Base-by-base conservation (phyloP, 257 asterid genomes). In the Solanum microdontum region DNA sequence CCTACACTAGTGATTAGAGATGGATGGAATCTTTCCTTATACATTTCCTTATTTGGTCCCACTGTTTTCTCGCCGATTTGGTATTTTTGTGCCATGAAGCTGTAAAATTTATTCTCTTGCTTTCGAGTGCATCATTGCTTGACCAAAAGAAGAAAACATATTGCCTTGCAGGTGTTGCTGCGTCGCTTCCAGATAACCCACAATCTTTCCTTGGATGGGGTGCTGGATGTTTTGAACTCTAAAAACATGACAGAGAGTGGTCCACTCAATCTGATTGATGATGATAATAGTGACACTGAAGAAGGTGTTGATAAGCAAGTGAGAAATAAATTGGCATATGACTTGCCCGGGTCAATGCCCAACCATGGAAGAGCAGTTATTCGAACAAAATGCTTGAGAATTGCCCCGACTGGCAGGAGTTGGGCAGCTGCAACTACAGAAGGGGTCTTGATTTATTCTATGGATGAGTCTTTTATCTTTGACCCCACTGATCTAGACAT, bases 341-440 rank as follows among this genome's bases (percentile, higher is more conserved):
- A 97, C 93, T 92, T 97, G 76, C 99, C 99, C 3, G 99, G 99
- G 77, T 92, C 99, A 77, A 88, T 93, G 97, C 98, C 98, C 86
- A 97, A 97, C 90, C 90, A 89, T 32, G 99, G 98, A 83, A 94
- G 98, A 91, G 95, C 99, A 33, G 88, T 94, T 87, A 89, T 96
- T 70, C 93, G 98, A 84, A 92, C 99, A 55, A 97, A 94, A 93
- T 95, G 98, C 92, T 91, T 97, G 89, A 95, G 93, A 89, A 95
- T 97, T 84, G 94, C 99, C 72, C 99, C 99, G n/a, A 97, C 99
- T 62, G 99, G 99, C 70, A 93, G 98, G 86, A 96, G 92, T 89
- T 97, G 98, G 98, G 97, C 99, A 72, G 99, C 99, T 84, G 99
- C 99, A 84, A 97, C 99, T 48, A 96, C 99, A 32, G 99, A 97